phyloP scores from a whole-genome alignment of 129 eudicot genomes.

The Flaveria sonorensis region DNA sequence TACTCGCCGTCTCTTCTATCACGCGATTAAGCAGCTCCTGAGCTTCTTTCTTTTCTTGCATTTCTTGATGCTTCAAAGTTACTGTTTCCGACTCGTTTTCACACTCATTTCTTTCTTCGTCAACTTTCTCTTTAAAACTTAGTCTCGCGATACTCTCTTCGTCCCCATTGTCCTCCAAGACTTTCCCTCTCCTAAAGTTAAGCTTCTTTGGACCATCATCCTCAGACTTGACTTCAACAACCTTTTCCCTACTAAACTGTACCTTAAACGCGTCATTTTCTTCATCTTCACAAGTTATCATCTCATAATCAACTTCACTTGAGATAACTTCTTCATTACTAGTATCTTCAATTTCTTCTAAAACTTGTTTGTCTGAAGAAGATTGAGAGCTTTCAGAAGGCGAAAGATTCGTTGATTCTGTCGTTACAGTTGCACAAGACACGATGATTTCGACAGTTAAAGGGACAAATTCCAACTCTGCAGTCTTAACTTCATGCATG shows the following conservation, averaged over 20 bases:
- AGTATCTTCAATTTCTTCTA: constrained; percentile 17
- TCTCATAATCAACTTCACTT: constrained; percentile 25
- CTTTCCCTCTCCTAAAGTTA: constrained; percentile 37
- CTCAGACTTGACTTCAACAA: constrained; percentile 50
- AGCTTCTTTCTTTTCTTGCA: constrained; percentile 57
- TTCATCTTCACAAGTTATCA: constrained; percentile 35
- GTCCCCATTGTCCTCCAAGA: constrained; percentile 27
- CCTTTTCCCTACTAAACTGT: constrained; percentile 52
- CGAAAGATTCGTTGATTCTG: not conserved
- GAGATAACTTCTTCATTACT: constrained; percentile 9
- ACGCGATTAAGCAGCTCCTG: constrained; percentile 68
- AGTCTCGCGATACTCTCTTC: constrained; percentile 28
- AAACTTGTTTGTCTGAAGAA: constrained; percentile 33
- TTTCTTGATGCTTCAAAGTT: constrained; percentile 71
- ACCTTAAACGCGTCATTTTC: constrained; percentile 29
- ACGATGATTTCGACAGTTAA: constrained; percentile 7
- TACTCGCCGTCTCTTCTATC: constrained; percentile 84
- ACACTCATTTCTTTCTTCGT: constrained; percentile 11
- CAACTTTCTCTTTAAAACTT: constrained; percentile 30
- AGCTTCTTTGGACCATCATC: constrained; percentile 53
- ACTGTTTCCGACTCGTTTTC: constrained; percentile 35
- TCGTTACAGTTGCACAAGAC: not conserved
- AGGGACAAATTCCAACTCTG: constrained; percentile 7
- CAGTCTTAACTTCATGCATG: constrained; percentile 35
- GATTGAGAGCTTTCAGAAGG: constrained; percentile 17